Evolutionary conservation across 106 monocot species (phyloP), one percentile per base, ranked within the genome.

Genomic region (Allium sativum): DNA sequence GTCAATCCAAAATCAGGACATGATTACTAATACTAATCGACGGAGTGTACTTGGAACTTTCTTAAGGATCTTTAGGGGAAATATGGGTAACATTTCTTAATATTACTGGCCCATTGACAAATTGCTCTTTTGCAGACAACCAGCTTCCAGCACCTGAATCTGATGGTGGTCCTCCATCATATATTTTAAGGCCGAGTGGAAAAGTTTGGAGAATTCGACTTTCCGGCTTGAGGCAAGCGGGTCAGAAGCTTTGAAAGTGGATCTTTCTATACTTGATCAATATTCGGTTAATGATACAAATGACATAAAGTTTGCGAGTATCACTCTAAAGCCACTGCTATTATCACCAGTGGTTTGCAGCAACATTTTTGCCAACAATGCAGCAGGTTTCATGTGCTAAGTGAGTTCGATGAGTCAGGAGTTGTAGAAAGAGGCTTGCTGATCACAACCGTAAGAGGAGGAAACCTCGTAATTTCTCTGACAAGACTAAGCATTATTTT

Each of bases 121-220:
- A 78, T 79, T 98, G 98, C 92, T 98, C 98, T 46, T 98, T 98
- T 50, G 79, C 98, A 10, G 85, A 88, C 52, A 81, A 73, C 63
- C 74, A 16, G 40, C 68, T 98, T 18, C 82, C 98, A 98, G 98
- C 68, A 59, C 78, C 85, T 53, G 80, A 92, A 68, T 70, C 50
- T 18, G 65, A 85, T 65, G 71, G 54, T 60, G 88, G 98, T 6
- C 98, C 92, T 14, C 98, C 82, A 53, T 98, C 98, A 48, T 88
- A 98, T 64, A 73, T 98, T 6, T 76, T 79, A 45, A 78, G 85
- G 70, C 92, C 92, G 18, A 98, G 82, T 71, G 98, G 98, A 45
- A 68, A 13, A 79, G 88, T 58, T 48, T 72, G 47, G 80, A n/a
- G n/a, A n/a, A n/a, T n/a, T n/a, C n/a, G n/a, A n/a, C n/a, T n/a